Percentiles rank a stretch among this genome's conserved stretches.
phyloP scores from a whole-genome alignment of 441 rosid species.

The Gossypium laxum region DNA sequence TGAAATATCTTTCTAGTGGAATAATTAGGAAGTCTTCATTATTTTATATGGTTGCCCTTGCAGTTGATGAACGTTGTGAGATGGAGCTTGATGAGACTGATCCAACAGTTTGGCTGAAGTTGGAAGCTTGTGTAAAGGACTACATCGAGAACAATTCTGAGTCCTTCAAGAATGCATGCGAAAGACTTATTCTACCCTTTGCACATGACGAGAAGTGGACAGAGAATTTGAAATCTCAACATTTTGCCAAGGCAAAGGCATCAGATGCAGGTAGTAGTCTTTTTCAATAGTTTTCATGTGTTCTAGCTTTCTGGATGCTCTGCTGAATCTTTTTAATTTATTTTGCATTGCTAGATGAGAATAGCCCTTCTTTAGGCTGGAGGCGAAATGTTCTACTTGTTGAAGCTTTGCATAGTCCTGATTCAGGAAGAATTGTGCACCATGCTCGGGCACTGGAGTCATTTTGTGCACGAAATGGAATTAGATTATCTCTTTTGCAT shows the following conservation, averaged over 20 bases:
- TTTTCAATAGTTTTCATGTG: conserved; percentile 7
- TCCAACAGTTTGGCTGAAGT: conserved; percentile 81
- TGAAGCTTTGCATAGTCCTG: conserved; percentile 86
- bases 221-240: conserved; percentile 45
- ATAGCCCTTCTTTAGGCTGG: conserved; percentile 76
- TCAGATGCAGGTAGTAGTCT: conserved; percentile 45
- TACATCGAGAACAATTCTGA: conserved; percentile 60
- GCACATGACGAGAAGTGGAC: conserved; percentile 62
- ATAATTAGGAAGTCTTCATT: conserved; percentile 6
- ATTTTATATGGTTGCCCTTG: conserved; percentile 21
- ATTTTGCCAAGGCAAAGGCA: conserved; percentile 33
- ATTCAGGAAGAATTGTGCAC: conserved; percentile 64
- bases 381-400: conserved; percentile 82
- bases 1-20: background rate
- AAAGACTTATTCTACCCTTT: conserved; percentile 65
- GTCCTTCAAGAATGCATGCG: conserved; percentile 56
- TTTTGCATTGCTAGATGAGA: conserved; percentile 37
- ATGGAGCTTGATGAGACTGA: conserved; percentile 99
- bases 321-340: conserved; percentile 16
- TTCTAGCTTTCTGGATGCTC: conserved; percentile 6
- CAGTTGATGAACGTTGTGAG: conserved; percentile 92
- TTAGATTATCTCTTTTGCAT: conserved; percentile 56
- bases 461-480: conserved; percentile 58
- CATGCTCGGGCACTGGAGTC: conserved; percentile 93
- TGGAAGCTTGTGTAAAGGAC: conserved; percentile 79